A percentile compares a stretch with the other conserved stretches of the same genome.
Evolutionary conservation across 306 rosid species (phyloP).

Genomic region (Luffa acutangula): DNA sequence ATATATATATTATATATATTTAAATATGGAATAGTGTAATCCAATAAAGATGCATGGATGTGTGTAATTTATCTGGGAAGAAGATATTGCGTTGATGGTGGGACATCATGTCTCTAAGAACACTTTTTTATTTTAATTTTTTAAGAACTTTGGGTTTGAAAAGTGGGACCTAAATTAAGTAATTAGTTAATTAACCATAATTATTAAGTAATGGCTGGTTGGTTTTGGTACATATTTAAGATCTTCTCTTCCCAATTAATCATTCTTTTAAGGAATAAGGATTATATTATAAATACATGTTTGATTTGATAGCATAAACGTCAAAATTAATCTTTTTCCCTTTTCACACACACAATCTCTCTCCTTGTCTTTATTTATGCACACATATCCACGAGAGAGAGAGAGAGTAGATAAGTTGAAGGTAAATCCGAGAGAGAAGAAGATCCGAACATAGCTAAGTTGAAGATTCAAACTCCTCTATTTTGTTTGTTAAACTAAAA

Average conservation of each 20-base stretch:
- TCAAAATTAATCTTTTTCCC: conserved; percentile 5
- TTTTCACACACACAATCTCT: background rate
- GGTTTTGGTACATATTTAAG: background rate
- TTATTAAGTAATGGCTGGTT: background rate
- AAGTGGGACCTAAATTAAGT: background rate
- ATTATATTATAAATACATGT: background rate
- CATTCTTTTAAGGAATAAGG: conserved; percentile 2
- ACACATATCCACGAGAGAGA: background rate
- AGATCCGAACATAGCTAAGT: too few relatives aligned
- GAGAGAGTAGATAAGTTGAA: background rate
- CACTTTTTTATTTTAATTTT: background rate
- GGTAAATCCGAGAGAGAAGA: background rate
- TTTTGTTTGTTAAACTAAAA: too few relatives aligned
- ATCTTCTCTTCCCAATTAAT: background rate
- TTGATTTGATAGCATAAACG: conserved; percentile 9
- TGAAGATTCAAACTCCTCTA: too few relatives aligned
- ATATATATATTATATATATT: background rate
- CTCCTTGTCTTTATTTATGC: background rate
- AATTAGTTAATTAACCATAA: background rate
- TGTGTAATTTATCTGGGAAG: background rate
- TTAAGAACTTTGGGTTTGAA: background rate
- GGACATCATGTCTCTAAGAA: background rate
- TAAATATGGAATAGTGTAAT: background rate
- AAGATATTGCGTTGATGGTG: conserved; percentile 1
- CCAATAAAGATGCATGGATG: conserved; percentile 6